phyloP scores from a whole-genome alignment of 1,139 yeast genomes.

The Tardiomyces depauwii region DNA sequence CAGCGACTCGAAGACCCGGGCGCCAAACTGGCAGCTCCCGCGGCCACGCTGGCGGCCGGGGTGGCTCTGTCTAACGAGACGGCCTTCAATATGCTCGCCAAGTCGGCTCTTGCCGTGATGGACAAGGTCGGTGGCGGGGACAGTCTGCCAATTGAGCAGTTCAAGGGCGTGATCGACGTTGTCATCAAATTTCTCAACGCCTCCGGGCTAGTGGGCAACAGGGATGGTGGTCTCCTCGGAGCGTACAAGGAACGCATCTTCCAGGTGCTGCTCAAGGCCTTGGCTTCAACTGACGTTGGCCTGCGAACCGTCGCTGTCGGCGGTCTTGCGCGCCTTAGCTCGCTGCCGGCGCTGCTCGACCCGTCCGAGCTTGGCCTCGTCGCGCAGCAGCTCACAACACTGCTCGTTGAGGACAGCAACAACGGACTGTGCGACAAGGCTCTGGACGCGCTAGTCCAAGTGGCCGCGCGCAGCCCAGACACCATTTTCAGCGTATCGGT shows the following conservation, averaged over 20 bases:
- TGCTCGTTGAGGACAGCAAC: constrained; percentile 39
- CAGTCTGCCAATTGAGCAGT: constrained; percentile 38
- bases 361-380: constrained; percentile 48
- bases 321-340: constrained; percentile 45
- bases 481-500: constrained; percentile 48
- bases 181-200: constrained; percentile 36
- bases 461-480: constrained; percentile 33
- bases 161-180: constrained; percentile 49
- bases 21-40: constrained; percentile 34
- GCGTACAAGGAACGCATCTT: constrained; percentile 54
- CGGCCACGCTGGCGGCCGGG: constrained; percentile 33
- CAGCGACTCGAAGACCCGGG: constrained; percentile 40
- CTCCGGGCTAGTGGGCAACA: constrained; percentile 2
- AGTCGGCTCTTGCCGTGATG: constrained; percentile 24
- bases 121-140: constrained; percentile 13
- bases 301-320: constrained; percentile 55
- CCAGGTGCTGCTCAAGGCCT: constrained; percentile 49
- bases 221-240: constrained; percentile 16
- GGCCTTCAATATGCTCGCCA: constrained; percentile 31
- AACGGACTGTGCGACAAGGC: constrained; percentile 26
- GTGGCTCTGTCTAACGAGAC: constrained; percentile 36
- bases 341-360: constrained; percentile 34
- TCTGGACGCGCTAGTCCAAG: constrained; percentile 41
- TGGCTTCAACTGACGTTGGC: constrained; percentile 56
- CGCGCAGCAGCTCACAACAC: constrained; percentile 50